Evolutionary conservation across 1,284 basidiomycete genomes (phyloP).

Genomic region (Xerocomus minutiporus): DNA sequence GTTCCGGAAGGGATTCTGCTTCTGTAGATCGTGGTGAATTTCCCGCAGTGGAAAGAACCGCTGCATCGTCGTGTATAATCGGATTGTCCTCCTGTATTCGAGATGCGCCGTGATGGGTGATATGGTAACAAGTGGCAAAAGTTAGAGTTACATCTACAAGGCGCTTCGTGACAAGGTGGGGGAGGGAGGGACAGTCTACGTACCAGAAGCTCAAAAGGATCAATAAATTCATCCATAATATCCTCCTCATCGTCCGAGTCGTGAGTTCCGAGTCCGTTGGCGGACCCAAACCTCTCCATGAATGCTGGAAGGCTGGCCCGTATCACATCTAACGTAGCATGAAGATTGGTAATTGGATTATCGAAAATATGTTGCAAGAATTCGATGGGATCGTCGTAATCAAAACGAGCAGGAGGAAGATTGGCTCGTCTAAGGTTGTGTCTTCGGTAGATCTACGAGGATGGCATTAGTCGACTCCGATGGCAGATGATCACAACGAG

Average conservation of each 20-base stretch:
- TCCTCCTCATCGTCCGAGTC: slow-evolving; percentile 16
- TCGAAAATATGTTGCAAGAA: slow-evolving; percentile 28
- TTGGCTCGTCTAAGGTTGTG: slow-evolving; percentile 18
- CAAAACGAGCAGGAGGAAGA: slow-evolving; percentile 17
- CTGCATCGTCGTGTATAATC: slow-evolving; percentile 6
- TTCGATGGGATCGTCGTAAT: slow-evolving; percentile 28
- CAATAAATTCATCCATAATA: slow-evolving; percentile 2
- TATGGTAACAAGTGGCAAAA: slow-evolving; percentile 21
- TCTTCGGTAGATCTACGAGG: slow-evolving; percentile 26
- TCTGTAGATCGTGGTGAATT: neutral
- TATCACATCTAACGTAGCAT: slow-evolving; percentile 31
- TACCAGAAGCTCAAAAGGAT: slow-evolving; percentile 24
- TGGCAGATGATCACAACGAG: neutral
- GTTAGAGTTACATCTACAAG: slow-evolving; percentile 33
- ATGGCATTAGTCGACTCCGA: neutral
- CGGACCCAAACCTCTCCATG: slow-evolving; percentile 17
- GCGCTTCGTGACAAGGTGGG: slow-evolving; percentile 25
- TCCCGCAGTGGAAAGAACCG: neutral
- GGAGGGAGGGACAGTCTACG: slow-evolving; percentile 14
- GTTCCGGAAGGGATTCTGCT: slow-evolving; percentile 3
- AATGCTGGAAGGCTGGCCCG: slow-evolving; percentile 31
- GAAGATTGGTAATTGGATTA: slow-evolving; percentile 29
- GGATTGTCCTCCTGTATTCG: slow-evolving; percentile 19
- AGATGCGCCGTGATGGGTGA: slow-evolving; percentile 1
- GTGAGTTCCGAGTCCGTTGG: slow-evolving; percentile 7